Evolutionary conservation across 192 early-diverging fungal species (phyloP).

Genomic region (Umbelopsis isabellina): DNA sequence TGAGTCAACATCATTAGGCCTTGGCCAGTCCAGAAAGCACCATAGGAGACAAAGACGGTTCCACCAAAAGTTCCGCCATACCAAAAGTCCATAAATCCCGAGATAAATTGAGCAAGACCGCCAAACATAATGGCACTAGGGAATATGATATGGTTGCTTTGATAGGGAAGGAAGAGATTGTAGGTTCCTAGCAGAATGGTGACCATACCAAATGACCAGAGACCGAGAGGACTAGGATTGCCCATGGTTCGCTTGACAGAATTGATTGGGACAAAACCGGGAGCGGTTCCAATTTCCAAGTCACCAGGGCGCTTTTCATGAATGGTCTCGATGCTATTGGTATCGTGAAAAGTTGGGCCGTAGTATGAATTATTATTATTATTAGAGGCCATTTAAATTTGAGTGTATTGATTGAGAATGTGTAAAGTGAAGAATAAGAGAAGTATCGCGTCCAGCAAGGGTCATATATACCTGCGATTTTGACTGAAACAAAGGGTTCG

Average conservation of each 20-base stretch:
- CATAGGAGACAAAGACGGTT: slow-evolving; percentile 35
- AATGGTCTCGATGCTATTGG: slow-evolving; percentile 11
- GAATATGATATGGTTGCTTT: slow-evolving; percentile 26
- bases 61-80: slow-evolving; percentile 29
- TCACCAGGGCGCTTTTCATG: background rate
- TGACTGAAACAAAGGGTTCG: slow-evolving; percentile 1
- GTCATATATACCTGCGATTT: background rate
- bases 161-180: slow-evolving; percentile 30
- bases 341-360: background rate
- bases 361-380: background rate
- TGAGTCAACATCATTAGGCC: slow-evolving; percentile 36
- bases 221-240: slow-evolving; percentile 14
- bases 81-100: slow-evolving; percentile 30
- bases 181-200: slow-evolving; percentile 22
- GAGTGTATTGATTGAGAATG: background rate
- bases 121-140: slow-evolving; percentile 32
- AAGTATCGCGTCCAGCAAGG: background rate
- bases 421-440: background rate
- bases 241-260: slow-evolving; percentile 13
- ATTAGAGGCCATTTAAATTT: background rate
- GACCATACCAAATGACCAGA: slow-evolving; percentile 33
- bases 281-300: background rate
- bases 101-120: slow-evolving; percentile 36
- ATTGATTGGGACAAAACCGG: background rate
- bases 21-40: slow-evolving; percentile 36